Evolutionary conservation across 1,139 yeast genomes (phyloP).

Genomic region (Debaryomyces nepalensis): DNA sequence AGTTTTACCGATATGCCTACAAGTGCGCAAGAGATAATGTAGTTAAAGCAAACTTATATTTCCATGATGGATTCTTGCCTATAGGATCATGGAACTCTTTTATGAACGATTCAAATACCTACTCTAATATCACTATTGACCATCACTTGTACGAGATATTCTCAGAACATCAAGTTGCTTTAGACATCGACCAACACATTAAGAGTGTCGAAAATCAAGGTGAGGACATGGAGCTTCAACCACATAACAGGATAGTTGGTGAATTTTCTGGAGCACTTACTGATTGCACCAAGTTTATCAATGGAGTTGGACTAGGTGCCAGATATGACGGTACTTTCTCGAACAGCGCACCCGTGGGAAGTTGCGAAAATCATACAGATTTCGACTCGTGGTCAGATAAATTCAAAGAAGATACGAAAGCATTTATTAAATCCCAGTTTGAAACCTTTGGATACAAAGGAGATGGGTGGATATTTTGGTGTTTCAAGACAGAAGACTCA

Average conservation of each 20-base stretch:
- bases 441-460: slow-evolving; percentile 21
- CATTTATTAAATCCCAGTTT: slow-evolving; percentile 26
- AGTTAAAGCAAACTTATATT: slow-evolving; percentile 19
- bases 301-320: slow-evolving; percentile 31
- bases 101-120: slow-evolving; percentile 14
- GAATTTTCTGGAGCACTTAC: slow-evolving; percentile 34
- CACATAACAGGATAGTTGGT: slow-evolving; percentile 28
- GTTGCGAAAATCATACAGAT: slow-evolving; percentile 26
- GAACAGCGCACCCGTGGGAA: slow-evolving; percentile 18
- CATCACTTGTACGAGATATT: slow-evolving; percentile 33
- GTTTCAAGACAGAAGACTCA: slow-evolving; percentile 30
- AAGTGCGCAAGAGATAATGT: slow-evolving; percentile 16
- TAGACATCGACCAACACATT: slow-evolving; percentile 22
- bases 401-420: slow-evolving; percentile 22
- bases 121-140: slow-evolving; percentile 23
- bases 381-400: slow-evolving; percentile 21
- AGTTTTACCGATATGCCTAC: slow-evolving; percentile 22
- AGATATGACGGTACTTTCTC: slow-evolving; percentile 28
- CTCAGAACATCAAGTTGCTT: slow-evolving; percentile 23
- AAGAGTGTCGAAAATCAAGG: slow-evolving; percentile 22
- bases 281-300: slow-evolving; percentile 32
- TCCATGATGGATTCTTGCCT: slow-evolving; percentile 31
- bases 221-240: slow-evolving; percentile 19
- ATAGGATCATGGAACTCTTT: slow-evolving; percentile 28
- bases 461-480: slow-evolving; percentile 34